phyloP scores from a whole-genome alignment of 768 basidiomycete genomes.

The Kwoniella shandongensis region DNA sequence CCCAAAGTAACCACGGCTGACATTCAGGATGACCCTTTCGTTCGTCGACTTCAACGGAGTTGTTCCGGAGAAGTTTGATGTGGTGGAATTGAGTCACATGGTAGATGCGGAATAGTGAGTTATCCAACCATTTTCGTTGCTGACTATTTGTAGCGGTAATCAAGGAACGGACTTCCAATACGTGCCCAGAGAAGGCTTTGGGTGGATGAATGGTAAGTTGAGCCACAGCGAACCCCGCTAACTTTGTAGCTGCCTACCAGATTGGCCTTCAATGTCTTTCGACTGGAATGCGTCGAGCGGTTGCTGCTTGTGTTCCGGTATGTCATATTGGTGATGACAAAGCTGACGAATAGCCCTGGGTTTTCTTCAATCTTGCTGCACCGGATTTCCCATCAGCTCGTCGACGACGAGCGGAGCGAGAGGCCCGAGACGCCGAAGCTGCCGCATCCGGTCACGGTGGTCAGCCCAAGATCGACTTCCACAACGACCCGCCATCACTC shows the following conservation, averaged over 20 bases:
- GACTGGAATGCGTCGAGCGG: slow-evolving; percentile 89
- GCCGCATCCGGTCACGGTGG: slow-evolving; percentile 47
- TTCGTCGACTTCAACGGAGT: slow-evolving; percentile 93
- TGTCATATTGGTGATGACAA: slow-evolving; percentile 11
- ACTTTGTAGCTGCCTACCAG: slow-evolving; percentile 77
- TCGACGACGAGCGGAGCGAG: slow-evolving; percentile 42
- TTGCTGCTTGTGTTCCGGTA: slow-evolving; percentile 77
- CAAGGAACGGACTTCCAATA: slow-evolving; percentile 93
- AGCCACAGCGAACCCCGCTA: neutral
- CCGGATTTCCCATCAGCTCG: slow-evolving; percentile 46
- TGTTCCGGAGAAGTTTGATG: slow-evolving; percentile 98
- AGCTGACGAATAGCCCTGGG: slow-evolving; percentile 39
- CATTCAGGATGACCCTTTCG: slow-evolving; percentile 48
- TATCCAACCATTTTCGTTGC: slow-evolving; percentile 38
- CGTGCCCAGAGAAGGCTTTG: slow-evolving; percentile 95
- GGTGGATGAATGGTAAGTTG: slow-evolving; percentile 89
- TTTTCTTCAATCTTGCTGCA: slow-evolving; percentile 47
- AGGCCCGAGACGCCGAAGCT: slow-evolving; percentile 39
- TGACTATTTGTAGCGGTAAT: slow-evolving; percentile 35
- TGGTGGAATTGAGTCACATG: slow-evolving; percentile 89
- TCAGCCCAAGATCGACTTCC: slow-evolving; percentile 31
- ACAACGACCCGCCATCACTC: slow-evolving; percentile 42
- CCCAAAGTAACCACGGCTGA: slow-evolving; percentile 12
- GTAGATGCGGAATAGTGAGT: slow-evolving; percentile 87
- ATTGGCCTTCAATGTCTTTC: slow-evolving; percentile 93